These are phyloP conservation scores for Copromyces sp. DNA, from an alignment of 495 filamentous ascomycete genomes.

Conservation along the genomic window DNA sequence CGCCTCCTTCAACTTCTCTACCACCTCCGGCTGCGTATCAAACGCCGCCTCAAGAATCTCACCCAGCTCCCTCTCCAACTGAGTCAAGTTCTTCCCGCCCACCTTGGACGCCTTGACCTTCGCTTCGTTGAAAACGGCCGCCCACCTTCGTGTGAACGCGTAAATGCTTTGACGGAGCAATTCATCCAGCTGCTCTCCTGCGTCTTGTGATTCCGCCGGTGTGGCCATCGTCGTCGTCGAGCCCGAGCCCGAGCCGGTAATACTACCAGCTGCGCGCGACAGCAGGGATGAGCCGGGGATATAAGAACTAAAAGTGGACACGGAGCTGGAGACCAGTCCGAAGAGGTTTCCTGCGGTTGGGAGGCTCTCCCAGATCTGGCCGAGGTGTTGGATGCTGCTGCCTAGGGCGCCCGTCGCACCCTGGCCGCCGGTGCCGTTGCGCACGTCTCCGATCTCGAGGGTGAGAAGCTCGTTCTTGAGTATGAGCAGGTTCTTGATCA, in stretches of 20 bases:
- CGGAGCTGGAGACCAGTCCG: slow-evolving; percentile 26
- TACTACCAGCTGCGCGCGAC: not conserved
- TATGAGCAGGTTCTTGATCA: slow-evolving; percentile 82
- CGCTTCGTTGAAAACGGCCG: slow-evolving; percentile 29
- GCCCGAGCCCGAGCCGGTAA: not conserved
- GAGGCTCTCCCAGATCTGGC: slow-evolving; percentile 67
- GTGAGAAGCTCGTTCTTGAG: slow-evolving; percentile 86
- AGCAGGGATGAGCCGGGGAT: slow-evolving; percentile 25
- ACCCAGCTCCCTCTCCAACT: slow-evolving; percentile 37
- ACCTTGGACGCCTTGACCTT: slow-evolving; percentile 17
- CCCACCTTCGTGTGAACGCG: slow-evolving; percentile 62
- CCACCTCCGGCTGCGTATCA: slow-evolving; percentile 35
- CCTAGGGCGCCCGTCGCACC: not conserved
- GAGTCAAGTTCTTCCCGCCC: slow-evolving; percentile 25
- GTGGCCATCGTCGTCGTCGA: not conserved
- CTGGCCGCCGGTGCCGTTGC: slow-evolving; percentile 44
- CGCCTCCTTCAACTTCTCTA: slow-evolving; percentile 40
- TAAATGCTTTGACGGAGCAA: slow-evolving; percentile 67
- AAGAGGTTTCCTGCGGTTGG: slow-evolving; percentile 30
- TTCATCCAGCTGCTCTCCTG: slow-evolving; percentile 72
- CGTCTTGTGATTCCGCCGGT: slow-evolving; percentile 38
- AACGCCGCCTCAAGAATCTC: slow-evolving; percentile 37
- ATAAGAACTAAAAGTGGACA: slow-evolving; percentile 21
- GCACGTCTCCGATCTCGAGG: slow-evolving; percentile 83
- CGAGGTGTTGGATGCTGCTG: slow-evolving; percentile 50